Base-by-base conservation (phyloP, 139 green algal genomes). In the Volvox reticuliferus region DNA sequence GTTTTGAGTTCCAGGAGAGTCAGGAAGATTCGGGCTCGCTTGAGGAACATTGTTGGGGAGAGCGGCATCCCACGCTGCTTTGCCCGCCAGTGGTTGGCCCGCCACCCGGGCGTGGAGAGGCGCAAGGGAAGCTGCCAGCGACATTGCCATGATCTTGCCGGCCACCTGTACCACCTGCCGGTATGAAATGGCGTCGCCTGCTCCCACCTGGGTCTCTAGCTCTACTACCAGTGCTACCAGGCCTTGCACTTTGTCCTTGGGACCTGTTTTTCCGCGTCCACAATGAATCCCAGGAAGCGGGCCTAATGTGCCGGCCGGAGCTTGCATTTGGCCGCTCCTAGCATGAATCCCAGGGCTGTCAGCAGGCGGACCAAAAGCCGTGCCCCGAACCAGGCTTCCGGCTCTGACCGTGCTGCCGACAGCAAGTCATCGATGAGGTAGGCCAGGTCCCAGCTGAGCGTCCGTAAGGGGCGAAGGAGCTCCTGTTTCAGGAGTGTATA, bases 141-240 rank as follows among this genome's bases (percentile, higher is more conserved):
- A 32, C 37, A 89, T 73, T 26, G 84, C 67, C 18, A 89, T n/a
- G 1, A 89, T 65, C 44, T 81, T 89, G 67, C 84, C 84, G 16
- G 68, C 84, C 68, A 89, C 35, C 44, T 89, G 67, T 2, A 68
- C 84, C 67, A 30, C 37, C 35, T 89, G 37, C 14, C 84, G 26
- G 16, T 0, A 3, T 0, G 69, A 71, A 13, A 82, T 30, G 1
- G 24, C 22, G 18, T 19, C 16, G 28, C 12, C 12, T 26, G 28
- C 69, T 32, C 19, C 73, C n/a, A 3, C 73, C 5, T 30, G 13
- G 6, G 18, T 32, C 28, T 55, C 12, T 19, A 81, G 68, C 26
- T 44, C 16, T 2, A 28, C 37, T 16, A 81, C 0, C 61, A 89
- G 71, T 9, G 3, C 0, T 2, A 28, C 37, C 1, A 89, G 26